These are phyloP conservation scores for Pseudogymnoascus sp. DNA, from an alignment of 2,329 filamentous ascomycete species.

Conservation along the genomic window DNA sequence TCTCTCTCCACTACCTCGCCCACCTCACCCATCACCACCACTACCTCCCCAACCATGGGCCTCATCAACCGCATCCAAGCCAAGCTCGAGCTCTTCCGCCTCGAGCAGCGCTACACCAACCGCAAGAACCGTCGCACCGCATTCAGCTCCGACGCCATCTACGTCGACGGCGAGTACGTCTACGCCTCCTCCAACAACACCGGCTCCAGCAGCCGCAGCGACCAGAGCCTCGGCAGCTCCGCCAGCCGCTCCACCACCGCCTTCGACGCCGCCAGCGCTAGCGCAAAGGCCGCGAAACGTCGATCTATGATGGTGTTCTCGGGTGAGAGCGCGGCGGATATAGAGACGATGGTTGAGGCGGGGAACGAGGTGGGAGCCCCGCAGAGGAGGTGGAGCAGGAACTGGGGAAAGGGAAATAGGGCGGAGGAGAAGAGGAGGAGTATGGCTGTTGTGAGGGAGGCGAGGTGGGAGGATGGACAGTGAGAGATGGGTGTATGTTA, in stretches of 20 bases:
- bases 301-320: neutral
- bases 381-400: constrained; percentile 3
- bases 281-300: neutral
- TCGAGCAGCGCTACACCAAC: constrained; percentile 91
- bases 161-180: constrained; percentile 93
- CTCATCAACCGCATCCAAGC: constrained; percentile 53
- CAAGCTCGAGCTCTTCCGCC: constrained; percentile 81
- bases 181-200: constrained; percentile 50
- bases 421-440: constrained; percentile 3
- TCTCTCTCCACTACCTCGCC: neutral
- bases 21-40: neutral
- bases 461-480: neutral
- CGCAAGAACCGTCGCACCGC: constrained; percentile 78
- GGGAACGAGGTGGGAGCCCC: neutral
- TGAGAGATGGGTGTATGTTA: neutral
- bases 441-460: constrained; percentile 6
- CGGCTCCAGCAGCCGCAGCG: constrained; percentile 7
- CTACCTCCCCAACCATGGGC: constrained; percentile 11
- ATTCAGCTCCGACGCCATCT: constrained; percentile 80
- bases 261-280: neutral
- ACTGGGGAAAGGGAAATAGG: neutral
- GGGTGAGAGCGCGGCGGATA: neutral
- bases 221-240: neutral
- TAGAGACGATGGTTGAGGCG: neutral
- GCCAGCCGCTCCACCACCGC: neutral